These are phyloP conservation scores for Rozella allomycis DNA, from an alignment of 371 early-diverging fungal species.

Conservation along the genomic window DNA sequence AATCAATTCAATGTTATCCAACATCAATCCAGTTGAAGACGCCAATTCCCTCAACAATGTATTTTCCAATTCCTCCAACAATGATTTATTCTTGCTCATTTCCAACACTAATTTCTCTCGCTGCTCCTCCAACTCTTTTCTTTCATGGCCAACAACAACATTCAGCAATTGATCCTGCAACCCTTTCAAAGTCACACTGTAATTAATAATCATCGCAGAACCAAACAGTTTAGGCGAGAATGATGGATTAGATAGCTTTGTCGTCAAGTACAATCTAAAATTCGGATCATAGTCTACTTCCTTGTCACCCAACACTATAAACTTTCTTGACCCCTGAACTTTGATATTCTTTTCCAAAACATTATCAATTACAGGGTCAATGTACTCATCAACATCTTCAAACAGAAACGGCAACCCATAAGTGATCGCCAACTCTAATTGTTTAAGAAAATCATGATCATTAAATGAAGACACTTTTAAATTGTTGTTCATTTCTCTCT, in stretches of 20 bases:
- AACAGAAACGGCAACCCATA: slow-evolving; percentile 38
- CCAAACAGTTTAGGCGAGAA: slow-evolving; percentile 37
- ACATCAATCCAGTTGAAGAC: slow-evolving; percentile 28
- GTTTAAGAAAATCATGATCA: slow-evolving; percentile 35
- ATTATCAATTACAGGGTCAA: slow-evolving; percentile 37
- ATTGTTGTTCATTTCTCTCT: slow-evolving; percentile 23
- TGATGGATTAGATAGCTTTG: slow-evolving; percentile 27
- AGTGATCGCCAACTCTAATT: slow-evolving; percentile 35
- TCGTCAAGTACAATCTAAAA: slow-evolving; percentile 28
- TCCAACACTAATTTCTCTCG: slow-evolving; percentile 26
- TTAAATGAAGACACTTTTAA: slow-evolving; percentile 30
- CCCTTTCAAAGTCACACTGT: slow-evolving; percentile 34
- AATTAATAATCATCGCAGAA: slow-evolving; percentile 35
- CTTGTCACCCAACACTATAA: slow-evolving; percentile 35
- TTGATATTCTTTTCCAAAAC: slow-evolving; percentile 34
- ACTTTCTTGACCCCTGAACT: slow-evolving; percentile 15
- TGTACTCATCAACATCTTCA: slow-evolving; percentile 39
- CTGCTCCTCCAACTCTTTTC: slow-evolving; percentile 34
- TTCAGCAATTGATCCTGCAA: slow-evolving; percentile 34
- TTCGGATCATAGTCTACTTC: slow-evolving; percentile 34
- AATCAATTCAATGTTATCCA: slow-evolving; percentile 35
- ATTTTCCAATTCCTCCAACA: slow-evolving; percentile 31
- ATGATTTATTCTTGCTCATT: slow-evolving; percentile 27
- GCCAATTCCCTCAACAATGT: slow-evolving; percentile 30
- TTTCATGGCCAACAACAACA: slow-evolving; percentile 31